Evolutionary conservation across 1,284 basidiomycete genomes (phyloP), one percentile per base, ranked within the genome.

Genomic region (Cutaneotrichosporon dermatis): DNA sequence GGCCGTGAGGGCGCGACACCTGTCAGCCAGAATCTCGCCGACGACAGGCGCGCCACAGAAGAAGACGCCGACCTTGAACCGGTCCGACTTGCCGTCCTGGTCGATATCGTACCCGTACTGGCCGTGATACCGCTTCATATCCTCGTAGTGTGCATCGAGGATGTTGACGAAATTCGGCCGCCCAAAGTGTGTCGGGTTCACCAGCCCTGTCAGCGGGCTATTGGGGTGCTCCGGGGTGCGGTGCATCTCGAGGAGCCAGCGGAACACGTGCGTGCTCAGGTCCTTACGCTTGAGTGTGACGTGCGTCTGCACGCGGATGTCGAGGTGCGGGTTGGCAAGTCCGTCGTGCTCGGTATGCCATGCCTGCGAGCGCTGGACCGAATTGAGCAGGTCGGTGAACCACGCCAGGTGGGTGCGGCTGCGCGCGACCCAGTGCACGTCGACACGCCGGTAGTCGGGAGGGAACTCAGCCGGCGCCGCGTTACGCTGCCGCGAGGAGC

Each of bases 401-500:
- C 69, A 71, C 15, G 40, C 41, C 12, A 71, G 65, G 52, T 68
- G 58, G 49, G 64, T 65, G 51, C 59, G 62, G 53, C 60, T 58
- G 9, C 69, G 65, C n/a, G 66, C 68, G 44, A 68, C 63, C 68
- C 69, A 71, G 64, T 71, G 69, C 55, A 71, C 60, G 56, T 71
- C 69, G 9, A 68, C 62, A 6, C 69, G 66, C 1, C 63, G 59
- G 58, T 71, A 71, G 55, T 71, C 66, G 33, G 40, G 36, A 33
- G 50, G 54, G 42, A 55, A 54, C 46, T 54, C 51, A 0, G 36
- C n/a, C 4, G 59, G 55, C 0, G 41, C 42, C 10, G 25, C 41
- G 52, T 61, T 61, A 7, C 59, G 55, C 36, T 52, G 58, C 16
- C 46, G 40, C 12, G 43, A 25, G 37, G 25, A 15, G 15, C 36